Evolutionary conservation across 73 alveolate genomes (phyloP).

Genomic region (Durusdinium trenchii): DNA sequence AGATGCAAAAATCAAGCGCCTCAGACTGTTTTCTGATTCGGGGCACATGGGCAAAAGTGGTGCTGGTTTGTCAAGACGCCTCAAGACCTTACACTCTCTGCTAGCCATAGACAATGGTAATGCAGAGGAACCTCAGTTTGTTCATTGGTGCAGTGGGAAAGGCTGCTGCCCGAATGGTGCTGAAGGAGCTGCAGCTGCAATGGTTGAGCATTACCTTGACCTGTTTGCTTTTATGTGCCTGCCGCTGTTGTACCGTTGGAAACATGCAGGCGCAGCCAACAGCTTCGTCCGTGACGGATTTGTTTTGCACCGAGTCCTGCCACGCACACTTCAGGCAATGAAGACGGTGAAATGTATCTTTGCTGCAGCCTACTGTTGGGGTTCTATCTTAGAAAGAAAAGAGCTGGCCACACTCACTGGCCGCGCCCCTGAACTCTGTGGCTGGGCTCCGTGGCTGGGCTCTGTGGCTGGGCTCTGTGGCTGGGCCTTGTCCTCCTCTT

Average conservation of each 20-base stretch:
- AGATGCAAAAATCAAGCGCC: neutral
- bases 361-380: neutral
- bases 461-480: no score
- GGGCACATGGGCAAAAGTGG: neutral
- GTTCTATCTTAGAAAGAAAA: no score
- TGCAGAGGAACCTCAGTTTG: neutral
- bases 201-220: neutral
- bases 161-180: neutral
- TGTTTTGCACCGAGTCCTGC: neutral
- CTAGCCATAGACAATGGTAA: conserved; percentile 17
- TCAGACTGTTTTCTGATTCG: neutral
- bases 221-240: neutral
- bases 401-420: no score
- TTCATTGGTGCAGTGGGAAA: conserved; percentile 11
- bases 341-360: neutral
- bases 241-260: conserved; percentile 49
- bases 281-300: conserved; percentile 59
- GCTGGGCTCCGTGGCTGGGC: no score
- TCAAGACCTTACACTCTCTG: neutral
- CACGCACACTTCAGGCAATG: neutral
- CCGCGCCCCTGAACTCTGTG: no score
- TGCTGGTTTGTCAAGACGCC: neutral
- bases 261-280: conserved; percentile 25
- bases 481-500: no score
- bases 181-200: neutral